A percentile compares a stretch with the other conserved stretches of the same genome.
phyloP scores from a whole-genome alignment of 371 early-diverging fungal genomes.

The Mortierella sp. region DNA sequence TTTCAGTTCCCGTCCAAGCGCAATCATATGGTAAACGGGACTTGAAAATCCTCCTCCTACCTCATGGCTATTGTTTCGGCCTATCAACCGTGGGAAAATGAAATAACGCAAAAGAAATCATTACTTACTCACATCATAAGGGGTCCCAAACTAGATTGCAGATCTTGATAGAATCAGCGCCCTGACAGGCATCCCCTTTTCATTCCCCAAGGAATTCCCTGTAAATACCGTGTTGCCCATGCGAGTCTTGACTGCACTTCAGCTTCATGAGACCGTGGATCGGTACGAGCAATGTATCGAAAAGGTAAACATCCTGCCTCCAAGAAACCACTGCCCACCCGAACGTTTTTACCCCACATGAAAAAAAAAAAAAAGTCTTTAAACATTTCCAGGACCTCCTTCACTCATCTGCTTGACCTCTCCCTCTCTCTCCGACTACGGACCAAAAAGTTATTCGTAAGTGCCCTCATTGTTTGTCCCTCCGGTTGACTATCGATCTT shows the following conservation, averaged over 20 bases:
- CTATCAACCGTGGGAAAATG: conserved; percentile 19
- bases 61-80: neutral
- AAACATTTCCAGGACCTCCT: too few species aligned
- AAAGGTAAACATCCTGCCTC: too few species aligned
- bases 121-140: neutral
- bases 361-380: too few species aligned
- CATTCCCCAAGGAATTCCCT: conserved; percentile 34
- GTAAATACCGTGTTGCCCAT: conserved; percentile 39
- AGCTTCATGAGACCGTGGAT: conserved; percentile 30
- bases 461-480: too few species aligned
- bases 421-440: too few species aligned
- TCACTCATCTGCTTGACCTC: too few species aligned
- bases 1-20: conserved; percentile 38
- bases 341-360: too few species aligned
- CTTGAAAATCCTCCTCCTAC: neutral
- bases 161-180: conserved; percentile 38
- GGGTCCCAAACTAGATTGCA: conserved; percentile 15
- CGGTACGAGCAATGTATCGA: conserved; percentile 44
- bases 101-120: neutral
- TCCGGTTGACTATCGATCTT: too few species aligned
- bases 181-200: conserved; percentile 39
- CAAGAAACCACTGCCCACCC: too few species aligned
- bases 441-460: too few species aligned
- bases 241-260: conserved; percentile 40
- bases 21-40: conserved; percentile 34